Evolutionary conservation across 1,139 yeast species (phyloP).

Genomic region (Arxiozyma slooffiae): DNA sequence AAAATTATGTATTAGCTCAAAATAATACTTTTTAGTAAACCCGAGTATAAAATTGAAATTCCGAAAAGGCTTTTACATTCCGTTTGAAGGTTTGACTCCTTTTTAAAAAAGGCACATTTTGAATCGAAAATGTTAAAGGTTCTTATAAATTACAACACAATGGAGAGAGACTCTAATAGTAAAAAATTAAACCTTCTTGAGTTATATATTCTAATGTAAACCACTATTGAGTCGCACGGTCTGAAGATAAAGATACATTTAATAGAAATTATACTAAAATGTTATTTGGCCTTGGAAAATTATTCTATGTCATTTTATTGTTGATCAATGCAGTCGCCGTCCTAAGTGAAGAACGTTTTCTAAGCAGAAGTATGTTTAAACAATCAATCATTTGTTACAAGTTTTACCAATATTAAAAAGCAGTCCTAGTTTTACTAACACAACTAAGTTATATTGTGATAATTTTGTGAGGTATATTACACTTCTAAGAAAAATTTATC

Average conservation of each 20-base stretch:
- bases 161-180: neutral
- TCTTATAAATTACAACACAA: too few species aligned
- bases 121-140: neutral
- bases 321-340: constrained; percentile 71
- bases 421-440: neutral
- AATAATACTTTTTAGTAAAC: too few species aligned
- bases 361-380: constrained; percentile 51
- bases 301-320: constrained; percentile 57
- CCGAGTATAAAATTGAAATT: neutral
- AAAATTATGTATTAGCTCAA: too few species aligned
- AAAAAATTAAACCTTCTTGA: too few species aligned
- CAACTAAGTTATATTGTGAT: neutral
- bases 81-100: neutral
- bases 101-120: neutral
- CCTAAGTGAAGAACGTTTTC: constrained; percentile 70
- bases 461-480: neutral
- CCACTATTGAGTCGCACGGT: too few species aligned
- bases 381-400: too few species aligned
- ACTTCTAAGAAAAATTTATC: neutral
- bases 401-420: neutral
- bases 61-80: neutral
- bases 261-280: constrained; percentile 6
- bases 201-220: too few species aligned
- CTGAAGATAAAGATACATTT: too few species aligned
- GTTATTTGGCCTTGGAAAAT: constrained; percentile 66